These are phyloP conservation scores for Colletotrichum lentis DNA, from an alignment of 2,329 filamentous ascomycete genomes.

Conservation along the genomic window DNA sequence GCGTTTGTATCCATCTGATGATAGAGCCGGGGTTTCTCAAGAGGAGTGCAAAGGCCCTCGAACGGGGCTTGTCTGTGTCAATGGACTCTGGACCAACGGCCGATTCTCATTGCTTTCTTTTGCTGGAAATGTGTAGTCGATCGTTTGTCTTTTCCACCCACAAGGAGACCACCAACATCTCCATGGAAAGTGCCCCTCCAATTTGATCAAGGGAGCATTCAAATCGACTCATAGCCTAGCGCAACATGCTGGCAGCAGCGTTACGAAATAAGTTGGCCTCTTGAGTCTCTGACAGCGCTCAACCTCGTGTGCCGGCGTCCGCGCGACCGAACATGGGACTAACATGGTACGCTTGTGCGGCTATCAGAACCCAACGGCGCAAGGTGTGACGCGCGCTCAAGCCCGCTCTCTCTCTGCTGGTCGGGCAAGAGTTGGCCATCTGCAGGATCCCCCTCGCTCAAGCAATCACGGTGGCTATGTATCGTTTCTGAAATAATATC, in stretches of 20 bases:
- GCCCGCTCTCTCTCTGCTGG: not conserved
- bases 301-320: slow-evolving; percentile 15
- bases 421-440: not conserved
- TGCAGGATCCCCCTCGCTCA: slow-evolving; percentile 30
- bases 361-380: slow-evolving; percentile 13
- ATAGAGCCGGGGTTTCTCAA: slow-evolving; percentile 4
- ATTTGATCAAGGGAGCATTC: no score
- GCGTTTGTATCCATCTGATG: slow-evolving; percentile 18
- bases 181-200: not conserved
- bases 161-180: no score
- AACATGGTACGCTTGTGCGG: slow-evolving; percentile 11
- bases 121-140: not conserved
- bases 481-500: slow-evolving; percentile 23
- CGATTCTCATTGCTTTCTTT: no score
- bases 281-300: slow-evolving; percentile 11
- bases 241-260: not conserved
- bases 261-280: not conserved
- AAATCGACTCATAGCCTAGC: no score
- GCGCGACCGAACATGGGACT: slow-evolving; percentile 30
- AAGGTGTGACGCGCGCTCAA: slow-evolving; percentile 18
- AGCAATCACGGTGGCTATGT: slow-evolving; percentile 33
- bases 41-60: slow-evolving; percentile 17
- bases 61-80: slow-evolving; percentile 25
- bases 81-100: not conserved
- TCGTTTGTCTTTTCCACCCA: not conserved